These are phyloP conservation scores for Tylopilus sp. DNA, from an alignment of 1,284 basidiomycete species.

Conservation along the genomic window DNA sequence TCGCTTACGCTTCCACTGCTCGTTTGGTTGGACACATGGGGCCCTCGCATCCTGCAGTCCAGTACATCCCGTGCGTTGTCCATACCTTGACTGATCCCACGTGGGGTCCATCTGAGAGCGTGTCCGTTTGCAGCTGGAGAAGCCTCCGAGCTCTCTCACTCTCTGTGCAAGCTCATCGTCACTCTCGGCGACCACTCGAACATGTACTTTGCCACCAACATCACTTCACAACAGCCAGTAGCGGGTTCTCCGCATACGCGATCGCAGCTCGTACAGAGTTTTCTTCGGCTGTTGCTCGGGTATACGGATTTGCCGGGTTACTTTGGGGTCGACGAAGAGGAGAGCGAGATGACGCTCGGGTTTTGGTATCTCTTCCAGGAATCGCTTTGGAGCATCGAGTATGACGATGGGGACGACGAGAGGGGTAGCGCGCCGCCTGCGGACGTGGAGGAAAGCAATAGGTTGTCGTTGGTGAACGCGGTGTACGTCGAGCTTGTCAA, in stretches of 20 bases:
- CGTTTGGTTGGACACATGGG: conserved; percentile 62
- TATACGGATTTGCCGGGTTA: conserved; percentile 73
- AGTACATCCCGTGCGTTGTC: conserved; percentile 39
- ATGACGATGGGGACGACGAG: conserved; percentile 45
- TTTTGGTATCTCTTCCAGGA: conserved; percentile 91
- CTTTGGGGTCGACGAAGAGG: conserved; percentile 76
- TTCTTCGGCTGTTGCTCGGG: conserved; percentile 65
- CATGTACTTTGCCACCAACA: conserved; percentile 68
- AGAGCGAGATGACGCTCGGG: conserved; percentile 78
- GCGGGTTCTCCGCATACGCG: conserved; percentile 28
- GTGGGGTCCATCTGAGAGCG: background rate
- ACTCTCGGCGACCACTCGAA: conserved; percentile 83
- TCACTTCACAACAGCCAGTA: conserved; percentile 44
- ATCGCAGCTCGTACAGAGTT: conserved; percentile 60
- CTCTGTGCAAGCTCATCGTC: conserved; percentile 72
- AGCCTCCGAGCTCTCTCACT: conserved; percentile 55
- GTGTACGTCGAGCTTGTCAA: conserved; percentile 76
- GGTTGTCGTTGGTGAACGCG: conserved; percentile 59
- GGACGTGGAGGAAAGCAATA: conserved; percentile 40
- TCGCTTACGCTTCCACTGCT: conserved; percentile 79
- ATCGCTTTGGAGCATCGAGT: conserved; percentile 73
- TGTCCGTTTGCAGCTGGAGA: conserved; percentile 34
- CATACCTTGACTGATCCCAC: background rate
- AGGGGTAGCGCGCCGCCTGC: conserved; percentile 26
- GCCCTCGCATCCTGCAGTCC: conserved; percentile 48